Percentiles rank a stretch among this genome's conserved stretches.
Conservation (phyloP, 371 early-diverging fungal genomes). For the Mucor plumbeus region DNA sequence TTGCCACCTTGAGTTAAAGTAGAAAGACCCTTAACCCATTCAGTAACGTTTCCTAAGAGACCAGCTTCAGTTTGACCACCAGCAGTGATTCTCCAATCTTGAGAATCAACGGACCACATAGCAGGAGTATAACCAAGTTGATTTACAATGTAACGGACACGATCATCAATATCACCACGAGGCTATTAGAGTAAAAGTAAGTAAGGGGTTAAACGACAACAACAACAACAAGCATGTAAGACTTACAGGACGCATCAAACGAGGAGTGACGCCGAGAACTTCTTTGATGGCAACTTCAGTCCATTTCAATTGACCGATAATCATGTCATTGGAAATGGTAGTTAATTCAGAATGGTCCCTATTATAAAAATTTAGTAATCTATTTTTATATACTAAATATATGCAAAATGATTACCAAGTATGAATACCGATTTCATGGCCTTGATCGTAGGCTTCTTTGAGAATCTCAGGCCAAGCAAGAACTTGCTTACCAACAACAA, state of each 20-base stretch:
- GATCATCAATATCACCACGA: constrained; percentile 59
- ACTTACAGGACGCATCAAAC: constrained; percentile 64
- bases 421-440: constrained; percentile 63
- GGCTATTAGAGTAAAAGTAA: constrained; percentile 28
- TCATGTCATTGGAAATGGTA: constrained; percentile 58
- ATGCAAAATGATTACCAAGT: constrained; percentile 40
- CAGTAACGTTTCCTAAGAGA: constrained; percentile 49
- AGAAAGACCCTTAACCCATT: constrained; percentile 48
- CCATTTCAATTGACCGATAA: constrained; percentile 69
- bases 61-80: constrained; percentile 36
- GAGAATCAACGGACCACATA: constrained; percentile 55
- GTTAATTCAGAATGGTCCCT: constrained; percentile 68
- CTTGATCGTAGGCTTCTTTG: constrained; percentile 44
- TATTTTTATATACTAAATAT: not conserved
- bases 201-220: constrained; percentile 1
- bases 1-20: constrained; percentile 57
- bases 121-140: constrained; percentile 52
- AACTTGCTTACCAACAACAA: constrained; percentile 58
- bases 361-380: not conserved
- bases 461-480: constrained; percentile 48
- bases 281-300: constrained; percentile 61
- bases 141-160: constrained; percentile 53
- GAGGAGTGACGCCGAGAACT: constrained; percentile 62
- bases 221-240: not conserved
- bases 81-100: constrained; percentile 49